These are phyloP conservation scores for Neoscytalidium dimidiatum DNA, from an alignment of 2,329 filamentous ascomycete genomes.

Conservation along the genomic window DNA sequence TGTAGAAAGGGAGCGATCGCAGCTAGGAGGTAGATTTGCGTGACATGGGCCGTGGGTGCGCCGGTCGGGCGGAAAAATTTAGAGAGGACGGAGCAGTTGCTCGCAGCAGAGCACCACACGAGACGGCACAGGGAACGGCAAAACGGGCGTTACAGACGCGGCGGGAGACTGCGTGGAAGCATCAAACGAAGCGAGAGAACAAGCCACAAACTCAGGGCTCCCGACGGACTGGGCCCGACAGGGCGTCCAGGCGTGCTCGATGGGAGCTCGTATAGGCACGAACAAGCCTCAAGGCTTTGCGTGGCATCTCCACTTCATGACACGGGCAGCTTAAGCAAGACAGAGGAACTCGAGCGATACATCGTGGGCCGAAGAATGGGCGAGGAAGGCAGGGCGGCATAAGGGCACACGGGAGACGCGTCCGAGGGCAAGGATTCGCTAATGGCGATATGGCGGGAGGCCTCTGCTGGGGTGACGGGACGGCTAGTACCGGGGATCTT, in stretches of 20 bases:
- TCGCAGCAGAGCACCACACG: background rate
- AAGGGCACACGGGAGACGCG: background rate
- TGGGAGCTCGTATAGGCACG: background rate
- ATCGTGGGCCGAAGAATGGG: no score
- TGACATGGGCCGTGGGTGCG: background rate
- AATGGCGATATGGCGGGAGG: background rate
- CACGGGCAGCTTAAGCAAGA: background rate
- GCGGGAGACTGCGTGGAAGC: background rate
- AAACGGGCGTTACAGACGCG: background rate
- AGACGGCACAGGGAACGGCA: background rate
- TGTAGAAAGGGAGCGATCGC: background rate
- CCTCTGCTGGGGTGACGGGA: background rate
- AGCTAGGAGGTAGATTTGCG: background rate
- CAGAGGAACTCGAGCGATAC: no score
- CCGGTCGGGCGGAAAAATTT: background rate
- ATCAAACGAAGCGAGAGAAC: background rate
- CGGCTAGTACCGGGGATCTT: background rate
- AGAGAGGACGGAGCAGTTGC: background rate
- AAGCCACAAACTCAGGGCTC: background rate
- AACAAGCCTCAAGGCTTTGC: constrained; percentile 1
- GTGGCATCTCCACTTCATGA: constrained; percentile 2
- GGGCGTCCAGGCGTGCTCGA: no score
- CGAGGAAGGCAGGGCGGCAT: background rate
- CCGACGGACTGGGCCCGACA: background rate
- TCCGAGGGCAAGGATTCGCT: background rate